Base-by-base conservation (phyloP, 306 rosid species). In the Trifolium subterraneum region DNA sequence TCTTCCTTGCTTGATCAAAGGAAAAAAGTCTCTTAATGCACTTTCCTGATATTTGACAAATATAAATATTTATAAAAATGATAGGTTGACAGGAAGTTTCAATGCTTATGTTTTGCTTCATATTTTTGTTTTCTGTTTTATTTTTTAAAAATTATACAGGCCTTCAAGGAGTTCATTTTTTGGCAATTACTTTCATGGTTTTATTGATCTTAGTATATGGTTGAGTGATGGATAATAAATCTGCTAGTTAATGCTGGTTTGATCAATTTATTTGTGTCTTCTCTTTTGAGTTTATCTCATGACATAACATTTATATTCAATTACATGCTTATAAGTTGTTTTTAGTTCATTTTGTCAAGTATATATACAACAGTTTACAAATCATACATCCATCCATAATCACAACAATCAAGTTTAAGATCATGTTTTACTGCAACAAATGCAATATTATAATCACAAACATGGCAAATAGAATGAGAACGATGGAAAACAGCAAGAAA, bases 1-100 rank as follows among this genome's bases (percentile, higher is more conserved):
- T 80, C 78, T 91, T 74, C 97, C 98, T 0, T 86, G 96, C 68
- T 20, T 93, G 62, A 86, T 70, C 78, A 89, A 85, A 78, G 72
- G 80, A 78, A 83, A 72, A 64, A 69, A 16, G 29, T 29, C 70
- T 42, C 66, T 33, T 86, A 81, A 81, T 25, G 85, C 51, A 23
- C 36, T 56, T 48, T 64, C 19, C 42, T 72, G 51, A 60, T 41
- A 60, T 55, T 45, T 80, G 75, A 64, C 45, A 66, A 68, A 79
- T 54, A 63, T 69, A 66, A 68, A 79, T 54, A 63, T 69, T 61
- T 70, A 38, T 72, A 63, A 66, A 79, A 58, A 67, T 50, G 58
- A 42, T 70, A 71, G 70, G 56, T 72, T 80, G 77, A 72, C 39
- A 59, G 31, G 52, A 67, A 69, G 51, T 42, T 72, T 58, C 74